Base-by-base conservation (phyloP, 2,329 filamentous ascomycete genomes). In the Colletotrichum camelliae region DNA sequence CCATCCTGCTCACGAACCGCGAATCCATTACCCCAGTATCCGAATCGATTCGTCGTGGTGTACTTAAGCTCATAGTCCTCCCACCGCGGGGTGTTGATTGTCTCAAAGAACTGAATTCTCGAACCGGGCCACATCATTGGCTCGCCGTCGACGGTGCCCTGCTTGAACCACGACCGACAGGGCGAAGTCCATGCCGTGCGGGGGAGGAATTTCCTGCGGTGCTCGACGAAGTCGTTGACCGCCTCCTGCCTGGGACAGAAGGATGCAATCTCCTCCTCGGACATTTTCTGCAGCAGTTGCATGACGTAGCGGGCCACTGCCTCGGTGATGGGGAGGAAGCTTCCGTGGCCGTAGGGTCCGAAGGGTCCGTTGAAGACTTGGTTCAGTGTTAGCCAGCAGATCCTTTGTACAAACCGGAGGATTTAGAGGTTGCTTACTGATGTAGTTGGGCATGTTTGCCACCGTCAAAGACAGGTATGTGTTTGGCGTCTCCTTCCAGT, bases 221-320 rank as follows among this genome's bases (percentile, higher is more conserved):
- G 81, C 37, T 81, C 79, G n/a, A 73, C 77, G 67, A 82, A 85
- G 52, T 84, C 82, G 8, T 77, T 64, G 4, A 83, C 78, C 2
- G 82, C 78, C 29, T 78, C 78, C 29, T 78, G 75, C 33, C 78
- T 79, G 1, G 80, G 80, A 0, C 72, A 77, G 37, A 81, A 80
- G 7, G 80, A 79, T 6, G 72, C 66, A 6, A 81, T 69, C 9
- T 79, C 78, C 24, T 81, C 80, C 13, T 79, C 76, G 2, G 77
- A 80, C 77, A 82, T 77, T 70, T 82, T 81, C 31, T 65, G 67
- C 33, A 85, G 70, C 77, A 80, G 77, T 78, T 83, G 78, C 81
- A 81, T 78, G 74, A 85, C 61, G 80, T 84, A 69, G 69, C 82
- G 31, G 7, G 77, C 74, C 7, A 78, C 77, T 0, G 77, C 74